These are phyloP conservation scores for Mycena rosella DNA, from an alignment of 768 basidiomycete species.

Conservation along the genomic window DNA sequence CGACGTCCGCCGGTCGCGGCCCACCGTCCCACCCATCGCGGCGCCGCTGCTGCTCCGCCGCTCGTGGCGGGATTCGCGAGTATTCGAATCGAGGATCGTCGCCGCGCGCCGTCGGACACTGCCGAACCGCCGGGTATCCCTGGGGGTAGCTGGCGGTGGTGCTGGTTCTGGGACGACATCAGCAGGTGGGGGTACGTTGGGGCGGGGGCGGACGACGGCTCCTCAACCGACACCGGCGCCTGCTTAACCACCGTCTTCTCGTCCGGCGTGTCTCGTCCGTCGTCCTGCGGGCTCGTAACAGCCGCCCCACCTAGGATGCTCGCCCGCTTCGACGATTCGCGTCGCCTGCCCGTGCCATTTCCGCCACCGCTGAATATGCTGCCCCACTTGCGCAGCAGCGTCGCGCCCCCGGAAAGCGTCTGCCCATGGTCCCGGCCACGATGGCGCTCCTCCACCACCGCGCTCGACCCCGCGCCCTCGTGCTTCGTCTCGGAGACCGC, in stretches of 20 bases:
- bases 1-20: slow-evolving; percentile 78
- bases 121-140: slow-evolving; percentile 57
- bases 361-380: slow-evolving; percentile 69
- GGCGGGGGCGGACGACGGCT: slow-evolving; percentile 79
- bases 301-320: slow-evolving; percentile 60
- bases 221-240: slow-evolving; percentile 24
- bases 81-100: slow-evolving; percentile 79
- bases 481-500: slow-evolving; percentile 65
- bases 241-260: no score
- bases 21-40: slow-evolving; percentile 73
- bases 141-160: slow-evolving; percentile 42
- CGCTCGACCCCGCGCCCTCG: slow-evolving; percentile 49
- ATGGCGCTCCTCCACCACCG: slow-evolving; percentile 36
- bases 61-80: slow-evolving; percentile 74
- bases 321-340: slow-evolving; percentile 50
- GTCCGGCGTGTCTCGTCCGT: slow-evolving; percentile 38
- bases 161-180: slow-evolving; percentile 31
- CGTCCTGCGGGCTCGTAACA: slow-evolving; percentile 46
- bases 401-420: slow-evolving; percentile 69
- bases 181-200: slow-evolving; percentile 88
- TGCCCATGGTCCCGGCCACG: slow-evolving; percentile 61
- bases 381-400: slow-evolving; percentile 84
- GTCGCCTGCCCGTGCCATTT: slow-evolving; percentile 44
- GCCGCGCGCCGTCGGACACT: slow-evolving; percentile 80
- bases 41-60: slow-evolving; percentile 84